Percentiles rank a stretch among this genome's conserved stretches.
phyloP scores from a whole-genome alignment of 352 stramenopile genomes.

The Phytophthora meadii region DNA sequence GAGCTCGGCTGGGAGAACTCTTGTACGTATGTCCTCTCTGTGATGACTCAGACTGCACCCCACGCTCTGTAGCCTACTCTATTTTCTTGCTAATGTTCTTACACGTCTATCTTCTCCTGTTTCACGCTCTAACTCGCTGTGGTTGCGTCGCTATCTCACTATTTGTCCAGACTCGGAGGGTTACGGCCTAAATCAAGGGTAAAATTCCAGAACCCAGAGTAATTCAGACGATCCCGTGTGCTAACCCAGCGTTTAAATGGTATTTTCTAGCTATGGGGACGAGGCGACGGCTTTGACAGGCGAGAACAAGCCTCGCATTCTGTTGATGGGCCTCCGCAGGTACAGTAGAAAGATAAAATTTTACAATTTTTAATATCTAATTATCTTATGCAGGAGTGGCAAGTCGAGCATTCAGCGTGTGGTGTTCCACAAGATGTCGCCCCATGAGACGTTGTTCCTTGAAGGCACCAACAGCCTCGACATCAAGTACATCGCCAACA shows the following conservation, averaged over 20 bases:
- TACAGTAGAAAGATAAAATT: constrained; percentile 12
- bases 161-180: constrained; percentile 44
- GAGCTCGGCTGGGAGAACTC: constrained; percentile 80
- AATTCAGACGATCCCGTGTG: not conserved
- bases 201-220: not conserved
- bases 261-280: constrained; percentile 66
- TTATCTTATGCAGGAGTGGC: constrained; percentile 58
- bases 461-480: constrained; percentile 89
- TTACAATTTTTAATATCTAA: not conserved
- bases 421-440: constrained; percentile 99
- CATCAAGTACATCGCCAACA: constrained; percentile 98
- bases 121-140: constrained; percentile 18
- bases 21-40: constrained; percentile 48
- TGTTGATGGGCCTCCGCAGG: constrained; percentile 97
- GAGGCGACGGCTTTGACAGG: constrained; percentile 76
- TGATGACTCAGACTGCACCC: not conserved
- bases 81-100: not conserved
- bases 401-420: constrained; percentile 95
- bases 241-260: constrained; percentile 7
- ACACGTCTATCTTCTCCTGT: not conserved
- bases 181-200: constrained; percentile 49
- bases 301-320: constrained; percentile 94
- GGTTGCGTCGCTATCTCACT: not conserved
- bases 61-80: not conserved
- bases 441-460: constrained; percentile 98